Percentiles rank a stretch among this genome's conserved stretches.
Conservation (phyloP, 2,329 filamentous ascomycete species). For the Colletotrichum gloeosporioides region DNA sequence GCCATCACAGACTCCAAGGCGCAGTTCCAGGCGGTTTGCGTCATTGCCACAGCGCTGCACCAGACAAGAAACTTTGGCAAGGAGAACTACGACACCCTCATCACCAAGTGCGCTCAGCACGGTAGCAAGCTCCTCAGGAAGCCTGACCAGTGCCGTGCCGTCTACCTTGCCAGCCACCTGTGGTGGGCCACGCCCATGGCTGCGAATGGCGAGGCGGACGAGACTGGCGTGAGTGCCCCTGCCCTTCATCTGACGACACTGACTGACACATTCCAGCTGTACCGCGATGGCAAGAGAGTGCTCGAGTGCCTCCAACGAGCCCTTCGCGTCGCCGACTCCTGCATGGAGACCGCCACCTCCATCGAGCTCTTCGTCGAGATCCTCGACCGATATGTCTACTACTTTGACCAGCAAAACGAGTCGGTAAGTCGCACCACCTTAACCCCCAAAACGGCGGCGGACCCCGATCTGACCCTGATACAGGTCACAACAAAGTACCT, state of each 20-base stretch:
- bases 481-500: constrained; percentile 94
- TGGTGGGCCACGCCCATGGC: constrained; percentile 95
- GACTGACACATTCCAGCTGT: constrained; percentile 66
- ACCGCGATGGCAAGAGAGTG: constrained; percentile 96
- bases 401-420: constrained; percentile 99
- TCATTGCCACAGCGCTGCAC: constrained; percentile 89
- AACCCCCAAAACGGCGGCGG: neutral
- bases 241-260: neutral
- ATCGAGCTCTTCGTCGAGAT: constrained; percentile 99
- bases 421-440: constrained; percentile 60
- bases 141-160: constrained; percentile 95
- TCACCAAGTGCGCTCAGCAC: constrained; percentile 96
- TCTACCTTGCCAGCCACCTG: constrained; percentile 94
- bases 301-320: constrained; percentile 95
- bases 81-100: constrained; percentile 98
- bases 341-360: constrained; percentile 97
- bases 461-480: neutral
- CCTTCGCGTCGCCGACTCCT: constrained; percentile 94
- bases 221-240: constrained; percentile 69
- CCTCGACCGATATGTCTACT: constrained; percentile 97
- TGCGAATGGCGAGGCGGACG: constrained; percentile 79
- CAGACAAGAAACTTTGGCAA: constrained; percentile 89
- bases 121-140: constrained; percentile 97
- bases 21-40: constrained; percentile 96
- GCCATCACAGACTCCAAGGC: constrained; percentile 93